A percentile compares a stretch with the other conserved stretches of the same genome.
Conservation (phyloP, 208 protist genomes). For the Leishmania tropica region DNA sequence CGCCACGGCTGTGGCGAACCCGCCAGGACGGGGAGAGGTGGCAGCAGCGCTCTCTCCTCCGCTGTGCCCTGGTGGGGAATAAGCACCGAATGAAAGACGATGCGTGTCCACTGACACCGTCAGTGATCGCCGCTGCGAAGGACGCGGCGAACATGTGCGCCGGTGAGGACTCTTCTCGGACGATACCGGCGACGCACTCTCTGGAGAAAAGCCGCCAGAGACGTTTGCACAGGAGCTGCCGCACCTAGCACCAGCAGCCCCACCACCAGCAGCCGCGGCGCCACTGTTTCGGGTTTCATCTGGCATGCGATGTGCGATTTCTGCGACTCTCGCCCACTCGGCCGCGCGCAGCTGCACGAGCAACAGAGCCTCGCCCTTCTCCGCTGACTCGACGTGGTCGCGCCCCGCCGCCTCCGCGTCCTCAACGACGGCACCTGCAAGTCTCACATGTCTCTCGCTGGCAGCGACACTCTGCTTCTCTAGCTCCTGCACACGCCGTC, state of each 20-base stretch:
- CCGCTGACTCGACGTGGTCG: not conserved
- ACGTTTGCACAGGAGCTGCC: not conserved
- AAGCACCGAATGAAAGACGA: constrained; percentile 1
- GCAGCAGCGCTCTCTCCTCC: not conserved
- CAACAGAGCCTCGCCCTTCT: not conserved
- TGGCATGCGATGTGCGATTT: too few relatives aligned
- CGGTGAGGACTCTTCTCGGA: constrained; percentile 17
- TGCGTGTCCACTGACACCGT: constrained; percentile 10
- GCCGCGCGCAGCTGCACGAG: not conserved
- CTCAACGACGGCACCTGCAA: not conserved
- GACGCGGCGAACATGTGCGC: constrained; percentile 19
- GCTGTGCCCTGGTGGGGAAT: not conserved
- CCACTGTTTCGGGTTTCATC: not conserved
- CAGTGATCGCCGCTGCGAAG: constrained; percentile 19
- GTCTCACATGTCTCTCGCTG: not conserved
- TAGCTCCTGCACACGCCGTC: constrained; percentile 14
- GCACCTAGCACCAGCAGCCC: not conserved
- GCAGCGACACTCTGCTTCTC: not conserved
- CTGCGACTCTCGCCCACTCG: not conserved
- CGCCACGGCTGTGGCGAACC: not conserved
- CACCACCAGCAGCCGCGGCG: not conserved
- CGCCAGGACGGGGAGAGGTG: not conserved
- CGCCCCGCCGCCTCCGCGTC: constrained; percentile 12
- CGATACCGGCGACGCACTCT: constrained; percentile 10
- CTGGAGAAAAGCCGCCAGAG: not conserved